Evolutionary conservation across 2,329 filamentous ascomycete genomes (phyloP), one percentile per base, ranked within the genome.

Genomic region (Leptographium radiaticola): DNA sequence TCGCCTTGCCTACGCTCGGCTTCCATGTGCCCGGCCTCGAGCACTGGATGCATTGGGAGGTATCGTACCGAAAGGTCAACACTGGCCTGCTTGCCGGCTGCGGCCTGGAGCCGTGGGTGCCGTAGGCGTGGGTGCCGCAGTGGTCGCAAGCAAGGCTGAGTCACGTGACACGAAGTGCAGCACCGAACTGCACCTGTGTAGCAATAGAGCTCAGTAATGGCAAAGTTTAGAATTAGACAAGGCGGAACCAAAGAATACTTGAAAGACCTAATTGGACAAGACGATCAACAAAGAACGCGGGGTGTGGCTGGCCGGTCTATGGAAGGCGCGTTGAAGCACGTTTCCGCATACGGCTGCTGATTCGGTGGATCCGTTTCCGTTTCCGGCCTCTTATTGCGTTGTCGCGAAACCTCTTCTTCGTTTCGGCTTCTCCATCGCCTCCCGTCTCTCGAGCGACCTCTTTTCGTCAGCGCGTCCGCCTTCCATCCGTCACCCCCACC

Each of bases 1-100:
- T 82, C 13, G 76, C 75, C 30, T 66, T 81, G 55, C 77, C 78
- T 4, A 77, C 75, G 25, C 62, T 82, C 45, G 73, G 71, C 0
- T 62, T 79, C 6, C 63, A 70, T 2, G 56, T 77, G 9, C 75
- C 75, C 0, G 69, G 71, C 0, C 56, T 77, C 25, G 69, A 74
- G 45, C 59, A 72, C 33, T 77, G 73, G 74, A 60, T 80, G 9
- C 62, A 67, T 50, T 79, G 71, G 53, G 71, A 79, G 57, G 64
- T 73, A 3, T 65, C 75, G 51, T 81, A 78, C 57, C 73, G 71
- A 55, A 73, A 72, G 56, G 68, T 76, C 1, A 76, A 80, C 55
- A 60, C 62, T 9, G 61, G 61, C 0, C 60, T 75, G 16, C 59
- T 76, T 18, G 63, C 57, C 16, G 53, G 50, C 47, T 40, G 47